A percentile compares a stretch with the other conserved stretches of the same genome.
Evolutionary conservation across 2,329 filamentous ascomycete species (phyloP).

Genomic region (Aspergillus quadrilineatus): DNA sequence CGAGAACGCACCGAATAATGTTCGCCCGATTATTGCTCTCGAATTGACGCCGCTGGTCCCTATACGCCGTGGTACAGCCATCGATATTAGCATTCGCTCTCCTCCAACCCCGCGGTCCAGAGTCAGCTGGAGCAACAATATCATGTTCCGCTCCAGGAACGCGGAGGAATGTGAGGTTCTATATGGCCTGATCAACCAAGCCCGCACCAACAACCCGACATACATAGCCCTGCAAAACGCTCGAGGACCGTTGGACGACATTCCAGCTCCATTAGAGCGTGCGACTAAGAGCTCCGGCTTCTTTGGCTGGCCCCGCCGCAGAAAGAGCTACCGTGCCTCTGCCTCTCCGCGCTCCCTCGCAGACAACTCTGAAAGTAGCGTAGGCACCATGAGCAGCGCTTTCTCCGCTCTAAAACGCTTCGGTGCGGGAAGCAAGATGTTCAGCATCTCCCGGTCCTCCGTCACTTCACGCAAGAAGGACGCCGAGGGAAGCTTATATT

Average conservation of each 20-base stretch:
- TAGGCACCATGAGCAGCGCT: slow-evolving; percentile 73
- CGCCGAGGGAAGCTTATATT: slow-evolving; percentile 58
- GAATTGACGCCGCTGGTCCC: slow-evolving; percentile 90
- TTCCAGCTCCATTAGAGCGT: slow-evolving; percentile 51
- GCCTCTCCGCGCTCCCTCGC: slow-evolving; percentile 56
- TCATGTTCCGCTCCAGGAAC: slow-evolving; percentile 83
- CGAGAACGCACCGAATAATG: slow-evolving; percentile 22
- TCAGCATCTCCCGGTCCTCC: slow-evolving; percentile 80
- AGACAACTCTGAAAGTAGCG: slow-evolving; percentile 70
- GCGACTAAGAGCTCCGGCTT: slow-evolving; percentile 41
- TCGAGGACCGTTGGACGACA: slow-evolving; percentile 60
- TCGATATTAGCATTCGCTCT: slow-evolving; percentile 92
- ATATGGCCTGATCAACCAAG: slow-evolving; percentile 82
- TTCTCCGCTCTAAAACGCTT: slow-evolving; percentile 76
- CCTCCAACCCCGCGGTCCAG: slow-evolving; percentile 72
- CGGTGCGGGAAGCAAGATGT: slow-evolving; percentile 68
- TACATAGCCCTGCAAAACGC: slow-evolving; percentile 77
- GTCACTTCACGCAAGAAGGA: slow-evolving; percentile 59
- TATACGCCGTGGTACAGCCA: slow-evolving; percentile 82
- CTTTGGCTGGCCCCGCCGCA: slow-evolving; percentile 53
- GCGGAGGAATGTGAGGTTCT: slow-evolving; percentile 75
- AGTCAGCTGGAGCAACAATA: slow-evolving; percentile 70
- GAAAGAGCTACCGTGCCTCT: slow-evolving; percentile 58
- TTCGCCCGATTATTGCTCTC: slow-evolving; percentile 63
- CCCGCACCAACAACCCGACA: slow-evolving; percentile 87